Conservation (phyloP, 371 early-diverging fungal genomes). For the Apophysomyces ossiformis region DNA sequence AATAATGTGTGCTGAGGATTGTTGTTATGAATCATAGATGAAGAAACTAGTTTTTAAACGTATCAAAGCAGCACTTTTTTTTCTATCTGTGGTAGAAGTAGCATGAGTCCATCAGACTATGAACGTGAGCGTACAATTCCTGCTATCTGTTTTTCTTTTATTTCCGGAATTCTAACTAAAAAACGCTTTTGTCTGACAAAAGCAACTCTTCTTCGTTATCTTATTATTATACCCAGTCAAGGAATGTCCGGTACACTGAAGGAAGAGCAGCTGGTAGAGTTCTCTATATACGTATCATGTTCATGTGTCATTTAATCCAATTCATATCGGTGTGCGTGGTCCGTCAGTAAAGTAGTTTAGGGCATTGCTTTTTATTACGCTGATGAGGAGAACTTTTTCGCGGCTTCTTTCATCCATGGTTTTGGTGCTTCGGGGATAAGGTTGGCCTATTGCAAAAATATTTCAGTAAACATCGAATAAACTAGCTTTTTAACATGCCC, state of each 20-base stretch:
- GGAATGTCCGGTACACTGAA: neutral
- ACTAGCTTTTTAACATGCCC: neutral
- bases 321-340: neutral
- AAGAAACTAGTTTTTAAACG: no score
- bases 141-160: no score
- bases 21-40: no score
- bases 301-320: neutral
- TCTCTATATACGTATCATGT: neutral
- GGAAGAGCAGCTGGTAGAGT: neutral
- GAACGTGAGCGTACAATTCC: no score
- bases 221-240: neutral
- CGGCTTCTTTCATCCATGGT: conserved; percentile 60
- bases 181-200: no score
- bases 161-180: no score
- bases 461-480: neutral
- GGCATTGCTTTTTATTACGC: conserved; percentile 1
- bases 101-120: no score
- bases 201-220: no score
- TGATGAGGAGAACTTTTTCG: conserved; percentile 29
- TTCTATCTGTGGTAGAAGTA: no score
- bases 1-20: no score
- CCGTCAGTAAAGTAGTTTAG: neutral
- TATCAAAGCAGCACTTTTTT: no score
- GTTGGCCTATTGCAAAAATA: conserved; percentile 47
- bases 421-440: conserved; percentile 63